phyloP scores from a whole-genome alignment of 805 yeast genomes.

The Yarrowia hollandica region DNA sequence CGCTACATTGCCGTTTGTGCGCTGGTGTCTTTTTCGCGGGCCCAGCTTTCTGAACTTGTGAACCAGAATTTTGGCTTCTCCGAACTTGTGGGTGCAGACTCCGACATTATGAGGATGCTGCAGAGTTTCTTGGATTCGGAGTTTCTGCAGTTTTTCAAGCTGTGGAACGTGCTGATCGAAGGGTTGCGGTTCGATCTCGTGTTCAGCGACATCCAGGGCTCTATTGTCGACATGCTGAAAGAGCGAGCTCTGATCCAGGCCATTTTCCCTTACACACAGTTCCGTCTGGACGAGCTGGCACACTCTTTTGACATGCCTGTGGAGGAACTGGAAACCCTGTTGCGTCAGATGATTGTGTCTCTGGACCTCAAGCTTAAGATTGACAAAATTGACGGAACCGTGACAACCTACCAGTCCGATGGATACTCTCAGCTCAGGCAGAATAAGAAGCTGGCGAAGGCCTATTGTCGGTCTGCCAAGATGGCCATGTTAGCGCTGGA shows the following conservation, averaged over 20 bases:
- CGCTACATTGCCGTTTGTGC: conserved; percentile 11
- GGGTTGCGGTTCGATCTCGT: background rate
- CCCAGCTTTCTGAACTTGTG: conserved; percentile 11
- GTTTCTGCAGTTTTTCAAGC: background rate
- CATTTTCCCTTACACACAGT: conserved; percentile 8
- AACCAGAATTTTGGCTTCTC: conserved; percentile 9
- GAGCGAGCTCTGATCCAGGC: conserved; percentile 25
- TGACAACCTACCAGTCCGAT: conserved; percentile 10
- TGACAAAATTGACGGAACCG: conserved; percentile 24
- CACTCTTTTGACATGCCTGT: conserved; percentile 5
- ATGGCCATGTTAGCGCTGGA: conserved; percentile 11
- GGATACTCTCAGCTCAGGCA: conserved; percentile 1
- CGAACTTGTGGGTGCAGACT: background rate
- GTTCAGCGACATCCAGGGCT: background rate
- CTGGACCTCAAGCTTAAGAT: conserved; percentile 11
- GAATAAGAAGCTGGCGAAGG: conserved; percentile 13
- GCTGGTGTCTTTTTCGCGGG: background rate
- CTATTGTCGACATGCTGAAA: background rate
- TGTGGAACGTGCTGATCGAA: background rate
- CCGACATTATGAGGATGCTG: background rate
- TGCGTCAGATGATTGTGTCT: conserved; percentile 20
- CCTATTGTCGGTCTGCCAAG: conserved; percentile 5
- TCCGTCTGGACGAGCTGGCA: conserved; percentile 14
- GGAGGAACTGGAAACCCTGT: background rate
- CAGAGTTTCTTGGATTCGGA: conserved; percentile 14